Conservation (phyloP, 2,329 filamentous ascomycete species). For the Stylonectria norvegica region DNA sequence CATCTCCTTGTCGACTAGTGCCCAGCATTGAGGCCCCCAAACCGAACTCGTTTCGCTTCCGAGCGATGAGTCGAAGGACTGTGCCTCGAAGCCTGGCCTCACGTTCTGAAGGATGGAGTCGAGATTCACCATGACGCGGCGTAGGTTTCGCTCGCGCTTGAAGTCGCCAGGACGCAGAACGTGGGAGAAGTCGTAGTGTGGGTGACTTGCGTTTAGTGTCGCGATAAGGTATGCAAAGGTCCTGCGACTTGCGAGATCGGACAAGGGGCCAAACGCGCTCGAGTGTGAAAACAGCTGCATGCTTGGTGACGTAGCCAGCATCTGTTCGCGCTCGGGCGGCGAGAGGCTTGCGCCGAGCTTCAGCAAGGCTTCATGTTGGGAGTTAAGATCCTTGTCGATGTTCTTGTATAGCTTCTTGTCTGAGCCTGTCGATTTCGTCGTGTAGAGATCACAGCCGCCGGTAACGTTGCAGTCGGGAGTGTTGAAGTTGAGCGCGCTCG, state of each 20-base stretch:
- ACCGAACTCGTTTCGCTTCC: conserved; percentile 52
- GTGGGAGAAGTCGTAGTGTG: conserved; percentile 92
- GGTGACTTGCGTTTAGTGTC: conserved; percentile 89
- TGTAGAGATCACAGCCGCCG: conserved; percentile 94
- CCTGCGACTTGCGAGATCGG: conserved; percentile 80
- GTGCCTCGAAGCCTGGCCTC: conserved; percentile 58
- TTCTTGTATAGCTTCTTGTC: conserved; percentile 98
- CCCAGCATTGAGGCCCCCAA: conserved; percentile 92
- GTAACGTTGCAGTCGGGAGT: conserved; percentile 89
- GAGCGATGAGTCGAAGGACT: conserved; percentile 40
- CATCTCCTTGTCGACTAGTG: conserved; percentile 92
- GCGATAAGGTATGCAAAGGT: conserved; percentile 96
- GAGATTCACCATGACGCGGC: conserved; percentile 79
- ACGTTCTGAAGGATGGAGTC: conserved; percentile 87
- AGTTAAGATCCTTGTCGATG: conserved; percentile 87
- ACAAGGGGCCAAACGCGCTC: conserved; percentile 88
- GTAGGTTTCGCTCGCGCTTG: conserved; percentile 74
- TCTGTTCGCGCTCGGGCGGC: conserved; percentile 71
- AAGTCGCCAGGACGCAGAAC: conserved; percentile 88
- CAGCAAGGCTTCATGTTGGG: conserved; percentile 83
- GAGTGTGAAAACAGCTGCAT: conserved; percentile 66
- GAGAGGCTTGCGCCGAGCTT: conserved; percentile 84
- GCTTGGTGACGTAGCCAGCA: conserved; percentile 62
- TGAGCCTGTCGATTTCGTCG: conserved; percentile 88
- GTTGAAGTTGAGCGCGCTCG: conserved; percentile 90